A percentile compares a stretch with the other conserved stretches of the same genome.
phyloP scores from a whole-genome alignment of 208 protist genomes.

The Histomonas meleagridis region DNA sequence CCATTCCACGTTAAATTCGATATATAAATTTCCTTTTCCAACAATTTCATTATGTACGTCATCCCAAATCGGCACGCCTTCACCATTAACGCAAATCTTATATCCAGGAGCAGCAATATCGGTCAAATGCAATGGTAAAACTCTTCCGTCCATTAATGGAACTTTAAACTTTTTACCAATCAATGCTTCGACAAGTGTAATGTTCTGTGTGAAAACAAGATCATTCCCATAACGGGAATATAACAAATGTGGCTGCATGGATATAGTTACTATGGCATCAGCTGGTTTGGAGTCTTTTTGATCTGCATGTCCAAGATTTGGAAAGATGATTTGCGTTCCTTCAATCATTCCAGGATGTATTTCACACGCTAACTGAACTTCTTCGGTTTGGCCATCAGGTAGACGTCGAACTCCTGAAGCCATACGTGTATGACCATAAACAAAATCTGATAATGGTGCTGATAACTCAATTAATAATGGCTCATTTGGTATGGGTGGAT shows the following conservation, averaged over 20 bases:
- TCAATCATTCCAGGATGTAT: not conserved
- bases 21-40: slow-evolving; percentile 15
- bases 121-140: slow-evolving; percentile 7
- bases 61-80: slow-evolving; percentile 2
- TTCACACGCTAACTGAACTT: not conserved
- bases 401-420: not conserved
- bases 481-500: not conserved
- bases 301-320: not conserved
- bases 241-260: not conserved
- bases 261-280: not conserved
- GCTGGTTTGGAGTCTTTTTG: not conserved
- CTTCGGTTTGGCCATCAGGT: not conserved
- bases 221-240: not conserved
- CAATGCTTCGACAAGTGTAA: not conserved
- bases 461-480: not conserved
- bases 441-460: not conserved
- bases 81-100: not conserved
- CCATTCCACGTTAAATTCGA: slow-evolving; percentile 15
- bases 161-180: not conserved
- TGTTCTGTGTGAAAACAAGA: not conserved
- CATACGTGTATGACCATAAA: not conserved
- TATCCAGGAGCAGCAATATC: slow-evolving; percentile 7
- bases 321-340: not conserved
- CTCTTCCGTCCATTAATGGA: not conserved
- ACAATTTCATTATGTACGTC: not conserved